Percentiles rank a stretch among this genome's conserved stretches.
Conservation (phyloP, 495 filamentous ascomycete species). For the Penicillium paxilli region DNA sequence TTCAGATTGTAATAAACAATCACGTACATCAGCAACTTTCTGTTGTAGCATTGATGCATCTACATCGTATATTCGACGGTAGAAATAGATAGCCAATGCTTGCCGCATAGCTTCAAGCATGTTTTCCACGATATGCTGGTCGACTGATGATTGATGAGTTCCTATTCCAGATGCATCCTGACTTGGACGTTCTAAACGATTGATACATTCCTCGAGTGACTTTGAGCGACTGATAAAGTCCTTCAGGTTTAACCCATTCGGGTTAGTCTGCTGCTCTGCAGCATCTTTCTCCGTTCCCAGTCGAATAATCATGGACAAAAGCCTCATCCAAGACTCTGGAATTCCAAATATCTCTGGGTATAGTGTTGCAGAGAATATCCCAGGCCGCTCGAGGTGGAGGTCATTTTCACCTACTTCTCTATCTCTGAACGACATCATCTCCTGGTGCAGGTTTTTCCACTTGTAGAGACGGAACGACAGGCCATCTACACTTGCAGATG, state of each 20-base stretch:
- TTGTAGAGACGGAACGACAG: conserved; percentile 26
- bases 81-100: conserved; percentile 30
- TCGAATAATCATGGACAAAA: conserved; percentile 25
- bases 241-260: conserved; percentile 12
- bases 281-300: conserved; percentile 28
- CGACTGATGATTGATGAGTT: conserved; percentile 11
- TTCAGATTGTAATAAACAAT: conserved; percentile 19
- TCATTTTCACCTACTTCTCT: conserved; percentile 26
- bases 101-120: conserved; percentile 27
- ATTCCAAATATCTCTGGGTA: conserved; percentile 31
- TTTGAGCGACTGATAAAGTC: conserved; percentile 23
- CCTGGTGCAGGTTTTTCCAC: conserved; percentile 20
- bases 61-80: conserved; percentile 29
- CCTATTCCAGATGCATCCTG: conserved; percentile 2
- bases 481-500: conserved; percentile 16
- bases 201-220: conserved; percentile 24
- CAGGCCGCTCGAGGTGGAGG: conserved; percentile 27
- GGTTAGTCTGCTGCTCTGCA: conserved; percentile 4
- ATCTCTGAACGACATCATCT: conserved; percentile 23
- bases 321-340: conserved; percentile 23
- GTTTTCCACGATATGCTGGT: conserved; percentile 10
- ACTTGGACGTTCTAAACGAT: conserved; percentile 11
- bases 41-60: conserved; percentile 22
- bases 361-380: conserved; percentile 22
- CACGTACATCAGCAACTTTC: conserved; percentile 19